These are phyloP conservation scores for Adiantum capillusveneris DNA, from an alignment of 75 land plant species.

Conservation along the genomic window DNA sequence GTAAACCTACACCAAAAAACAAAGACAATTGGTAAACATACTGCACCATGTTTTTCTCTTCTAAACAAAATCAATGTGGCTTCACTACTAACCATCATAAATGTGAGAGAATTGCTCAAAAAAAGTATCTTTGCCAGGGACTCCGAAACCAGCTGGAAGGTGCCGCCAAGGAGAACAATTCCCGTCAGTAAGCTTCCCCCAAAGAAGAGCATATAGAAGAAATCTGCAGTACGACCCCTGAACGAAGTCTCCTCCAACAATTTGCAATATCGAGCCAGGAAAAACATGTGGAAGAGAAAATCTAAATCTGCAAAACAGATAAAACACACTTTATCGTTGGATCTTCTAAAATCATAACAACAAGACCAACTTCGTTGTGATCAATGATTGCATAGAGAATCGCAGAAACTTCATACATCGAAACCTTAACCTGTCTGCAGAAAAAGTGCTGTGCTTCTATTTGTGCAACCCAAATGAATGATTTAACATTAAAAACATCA, in stretches of 20 bases:
- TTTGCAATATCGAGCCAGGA: slow-evolving; percentile 97
- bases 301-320: slow-evolving; percentile 68
- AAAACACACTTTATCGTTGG: too few species aligned
- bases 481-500: too few species aligned
- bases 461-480: too few species aligned
- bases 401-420: too few species aligned
- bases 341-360: too few species aligned
- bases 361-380: too few species aligned
- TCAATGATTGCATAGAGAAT: too few species aligned
- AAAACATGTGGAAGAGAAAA: slow-evolving; percentile 97
- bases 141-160: slow-evolving; percentile 73
- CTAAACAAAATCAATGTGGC: too few species aligned
- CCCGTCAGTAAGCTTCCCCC: slow-evolving; percentile 83
- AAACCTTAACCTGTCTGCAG: too few species aligned
- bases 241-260: slow-evolving; percentile 97
- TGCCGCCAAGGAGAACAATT: slow-evolving; percentile 78
- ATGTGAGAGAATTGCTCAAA: slow-evolving; percentile 96
- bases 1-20: slow-evolving; percentile 90
- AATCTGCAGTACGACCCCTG: slow-evolving; percentile 95
- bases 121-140: slow-evolving; percentile 80
- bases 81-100: slow-evolving; percentile 78
- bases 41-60: too few species aligned
- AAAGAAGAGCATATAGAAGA: slow-evolving; percentile 97
- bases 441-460: too few species aligned
- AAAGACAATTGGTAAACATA: neutral